Conservation (phyloP, 73 alveolate genomes). For the Diophrys appendiculata region DNA sequence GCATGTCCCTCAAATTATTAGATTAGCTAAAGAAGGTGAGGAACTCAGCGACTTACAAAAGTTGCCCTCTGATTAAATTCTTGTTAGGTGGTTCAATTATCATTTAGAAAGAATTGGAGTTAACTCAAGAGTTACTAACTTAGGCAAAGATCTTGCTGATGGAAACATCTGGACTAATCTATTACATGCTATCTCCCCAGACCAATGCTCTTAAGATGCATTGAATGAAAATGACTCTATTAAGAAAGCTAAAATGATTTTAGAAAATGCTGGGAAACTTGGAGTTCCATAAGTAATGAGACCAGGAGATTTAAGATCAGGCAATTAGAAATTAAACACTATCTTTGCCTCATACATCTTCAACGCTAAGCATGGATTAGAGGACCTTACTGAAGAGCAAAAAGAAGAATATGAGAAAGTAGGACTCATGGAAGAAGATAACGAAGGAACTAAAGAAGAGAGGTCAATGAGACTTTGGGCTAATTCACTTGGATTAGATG, state of each 20-base stretch:
- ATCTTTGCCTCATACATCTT: slow-evolving; percentile 91
- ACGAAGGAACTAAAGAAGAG: slow-evolving; percentile 95
- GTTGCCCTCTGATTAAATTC: slow-evolving; percentile 86
- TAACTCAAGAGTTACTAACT: slow-evolving; percentile 71
- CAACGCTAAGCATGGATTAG: slow-evolving; percentile 93
- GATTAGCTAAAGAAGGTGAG: slow-evolving; percentile 87
- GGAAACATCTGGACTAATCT: slow-evolving; percentile 25
- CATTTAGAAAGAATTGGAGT: slow-evolving; percentile 84
- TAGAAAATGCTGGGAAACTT: slow-evolving; percentile 70
- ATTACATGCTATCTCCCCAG: slow-evolving; percentile 2
- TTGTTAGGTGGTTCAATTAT: slow-evolving; percentile 93
- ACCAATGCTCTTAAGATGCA: slow-evolving; percentile 32
- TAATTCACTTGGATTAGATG: slow-evolving; percentile 86
- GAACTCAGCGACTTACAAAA: slow-evolving; percentile 85
- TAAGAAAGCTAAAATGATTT: slow-evolving; percentile 81
- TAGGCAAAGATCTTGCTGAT: slow-evolving; percentile 79
- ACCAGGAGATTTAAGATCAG: slow-evolving; percentile 80
- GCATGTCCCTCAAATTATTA: slow-evolving; percentile 87
- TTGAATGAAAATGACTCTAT: slow-evolving; percentile 64
- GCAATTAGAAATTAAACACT: slow-evolving; percentile 85
- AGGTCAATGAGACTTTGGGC: slow-evolving; percentile 96
- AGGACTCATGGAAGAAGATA: slow-evolving; percentile 84
- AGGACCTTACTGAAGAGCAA: slow-evolving; percentile 32
- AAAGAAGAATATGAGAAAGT: slow-evolving; percentile 79
- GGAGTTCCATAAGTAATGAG: slow-evolving; percentile 89